Conservation (phyloP, 1,284 basidiomycete genomes). For the Sphaerobolus stellatus region DNA sequence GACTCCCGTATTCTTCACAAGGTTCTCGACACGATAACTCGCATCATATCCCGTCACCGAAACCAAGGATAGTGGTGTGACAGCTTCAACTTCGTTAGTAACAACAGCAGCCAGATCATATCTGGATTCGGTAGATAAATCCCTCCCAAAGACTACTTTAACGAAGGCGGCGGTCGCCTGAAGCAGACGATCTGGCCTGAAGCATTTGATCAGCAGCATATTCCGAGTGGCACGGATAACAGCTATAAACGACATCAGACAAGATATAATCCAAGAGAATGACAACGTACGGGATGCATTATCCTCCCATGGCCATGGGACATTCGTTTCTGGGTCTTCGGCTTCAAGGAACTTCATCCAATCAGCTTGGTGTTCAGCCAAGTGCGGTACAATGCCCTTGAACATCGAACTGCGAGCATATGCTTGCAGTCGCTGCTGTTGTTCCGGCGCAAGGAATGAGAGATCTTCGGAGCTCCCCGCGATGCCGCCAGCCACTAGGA, state of each 20-base stretch:
- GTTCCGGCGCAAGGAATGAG: constrained; percentile 62
- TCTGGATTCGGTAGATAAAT: constrained; percentile 68
- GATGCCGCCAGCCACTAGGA: constrained; percentile 42
- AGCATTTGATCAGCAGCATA: constrained; percentile 82
- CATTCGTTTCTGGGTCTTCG: constrained; percentile 64
- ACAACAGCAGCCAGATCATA: constrained; percentile 81
- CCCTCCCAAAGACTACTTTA: constrained; percentile 71
- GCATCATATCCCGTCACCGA: constrained; percentile 97
- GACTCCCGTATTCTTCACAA: constrained; percentile 73
- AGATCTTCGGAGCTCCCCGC: constrained; percentile 38
- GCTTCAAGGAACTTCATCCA: constrained; percentile 81
- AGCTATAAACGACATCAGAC: constrained; percentile 43
- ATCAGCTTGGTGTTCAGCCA: constrained; percentile 61
- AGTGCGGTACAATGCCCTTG: constrained; percentile 71
- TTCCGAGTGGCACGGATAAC: constrained; percentile 72
- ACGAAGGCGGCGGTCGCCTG: constrained; percentile 81
- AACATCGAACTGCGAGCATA: constrained; percentile 74
- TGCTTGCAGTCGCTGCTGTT: constrained; percentile 62
- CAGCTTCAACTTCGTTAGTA: constrained; percentile 71
- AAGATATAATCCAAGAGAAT: constrained; percentile 15
- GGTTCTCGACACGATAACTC: constrained; percentile 89
- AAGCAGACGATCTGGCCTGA: constrained; percentile 86
- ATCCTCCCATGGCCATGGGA: constrained; percentile 81
- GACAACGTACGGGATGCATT: constrained; percentile 62
- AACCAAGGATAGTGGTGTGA: constrained; percentile 84